A percentile compares a stretch with the other conserved stretches of the same genome.
These are phyloP conservation scores for Apophysomyces variabilis DNA, from an alignment of 371 early-diverging fungal genomes.

Conservation along the genomic window DNA sequence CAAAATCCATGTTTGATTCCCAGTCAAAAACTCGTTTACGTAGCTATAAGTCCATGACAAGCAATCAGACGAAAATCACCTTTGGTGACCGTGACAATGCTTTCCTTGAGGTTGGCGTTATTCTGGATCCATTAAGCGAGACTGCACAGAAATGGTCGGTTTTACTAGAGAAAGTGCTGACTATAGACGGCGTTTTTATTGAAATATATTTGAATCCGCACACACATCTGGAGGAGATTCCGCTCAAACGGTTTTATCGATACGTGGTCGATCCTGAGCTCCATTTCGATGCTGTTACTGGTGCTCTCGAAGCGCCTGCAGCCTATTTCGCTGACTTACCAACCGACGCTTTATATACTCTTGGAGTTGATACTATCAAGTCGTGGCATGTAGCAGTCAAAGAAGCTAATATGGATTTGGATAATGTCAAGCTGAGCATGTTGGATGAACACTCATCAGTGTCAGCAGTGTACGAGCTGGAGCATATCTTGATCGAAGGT, in stretches of 20 bases:
- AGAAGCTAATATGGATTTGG: conserved; percentile 85
- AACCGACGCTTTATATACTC: conserved; percentile 75
- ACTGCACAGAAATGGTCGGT: conserved; percentile 78
- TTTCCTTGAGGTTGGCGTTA: conserved; percentile 63
- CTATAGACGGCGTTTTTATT: conserved; percentile 64
- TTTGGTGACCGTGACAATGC: conserved; percentile 44
- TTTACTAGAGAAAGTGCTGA: conserved; percentile 64
- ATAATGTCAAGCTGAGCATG: conserved; percentile 79
- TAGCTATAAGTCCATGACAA: conserved; percentile 12
- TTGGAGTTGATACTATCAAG: conserved; percentile 83
- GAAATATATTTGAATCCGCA: conserved; percentile 68
- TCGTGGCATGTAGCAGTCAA: conserved; percentile 90
- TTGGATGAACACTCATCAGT: conserved; percentile 56
- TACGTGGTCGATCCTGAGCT: conserved; percentile 74
- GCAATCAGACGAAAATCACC: conserved; percentile 29
- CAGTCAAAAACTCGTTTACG: conserved; percentile 22
- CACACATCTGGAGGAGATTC: conserved; percentile 56
- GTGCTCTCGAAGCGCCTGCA: conserved; percentile 44
- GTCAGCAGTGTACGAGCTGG: conserved; percentile 80
- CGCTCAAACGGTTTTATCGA: conserved; percentile 88
- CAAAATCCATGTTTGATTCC: conserved; percentile 20
- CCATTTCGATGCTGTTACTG: conserved; percentile 59
- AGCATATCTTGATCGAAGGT: conserved; percentile 86
- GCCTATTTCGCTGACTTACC: conserved; percentile 82
- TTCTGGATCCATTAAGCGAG: conserved; percentile 80